A percentile compares a stretch with the other conserved stretches of the same genome.
These are phyloP conservation scores for Lactarius psammicola DNA, from an alignment of 768 basidiomycete genomes.

Conservation along the genomic window DNA sequence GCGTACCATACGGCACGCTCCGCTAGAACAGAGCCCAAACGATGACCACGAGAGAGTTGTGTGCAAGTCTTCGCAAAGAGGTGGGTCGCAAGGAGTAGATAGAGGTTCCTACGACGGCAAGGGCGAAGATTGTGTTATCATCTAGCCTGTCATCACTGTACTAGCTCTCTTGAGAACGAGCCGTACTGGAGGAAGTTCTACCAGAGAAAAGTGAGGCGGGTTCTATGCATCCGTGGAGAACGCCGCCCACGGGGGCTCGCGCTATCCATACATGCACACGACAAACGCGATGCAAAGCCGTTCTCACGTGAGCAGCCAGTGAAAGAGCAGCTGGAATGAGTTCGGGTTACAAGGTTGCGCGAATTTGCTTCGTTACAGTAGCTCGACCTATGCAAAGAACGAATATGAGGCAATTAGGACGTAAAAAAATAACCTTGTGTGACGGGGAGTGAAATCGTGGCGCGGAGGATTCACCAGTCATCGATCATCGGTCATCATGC, in stretches of 20 bases:
- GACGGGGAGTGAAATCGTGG: conserved; percentile 6
- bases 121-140: background rate
- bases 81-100: background rate
- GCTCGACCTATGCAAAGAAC: background rate
- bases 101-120: background rate
- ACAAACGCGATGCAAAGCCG: background rate
- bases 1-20: background rate
- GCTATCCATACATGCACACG: background rate
- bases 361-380: background rate
- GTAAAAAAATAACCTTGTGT: background rate
- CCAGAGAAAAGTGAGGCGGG: background rate
- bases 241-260: background rate
- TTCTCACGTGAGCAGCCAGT: conserved; percentile 6
- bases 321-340: background rate
- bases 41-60: background rate
- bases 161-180: background rate
- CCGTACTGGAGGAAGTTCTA: background rate
- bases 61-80: background rate
- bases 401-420: conserved; percentile 3
- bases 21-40: background rate
- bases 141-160: background rate
- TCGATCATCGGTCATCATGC: too few relatives aligned
- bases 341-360: background rate
- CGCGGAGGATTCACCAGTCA: conserved; percentile 16
- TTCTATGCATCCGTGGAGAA: background rate